phyloP scores from a whole-genome alignment of 805 yeast genomes.

The Saccharomycopsis synnaedendra region DNA sequence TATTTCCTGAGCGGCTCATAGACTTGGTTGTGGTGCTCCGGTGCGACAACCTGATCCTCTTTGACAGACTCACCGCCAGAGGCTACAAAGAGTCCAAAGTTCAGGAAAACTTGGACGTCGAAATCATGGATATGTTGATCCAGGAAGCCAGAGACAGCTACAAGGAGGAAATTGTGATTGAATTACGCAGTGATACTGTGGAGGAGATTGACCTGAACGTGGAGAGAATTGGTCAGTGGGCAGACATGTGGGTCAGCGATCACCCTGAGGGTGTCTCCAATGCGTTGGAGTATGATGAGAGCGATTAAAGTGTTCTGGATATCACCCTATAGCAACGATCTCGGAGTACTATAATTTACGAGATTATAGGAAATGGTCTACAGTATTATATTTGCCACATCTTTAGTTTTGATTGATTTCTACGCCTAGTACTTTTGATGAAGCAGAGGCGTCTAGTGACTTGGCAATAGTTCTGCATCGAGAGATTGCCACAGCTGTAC shows the following conservation, averaged over 20 bases:
- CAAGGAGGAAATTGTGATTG: constrained; percentile 71
- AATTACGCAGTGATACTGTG: constrained; percentile 56
- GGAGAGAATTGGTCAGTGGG: constrained; percentile 66
- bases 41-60: constrained; percentile 60
- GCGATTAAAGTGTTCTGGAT: not conserved
- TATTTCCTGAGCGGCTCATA: constrained; percentile 84
- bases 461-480: too few species aligned
- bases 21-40: constrained; percentile 86
- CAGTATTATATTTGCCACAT: too few species aligned
- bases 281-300: constrained; percentile 22
- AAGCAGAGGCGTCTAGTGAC: too few species aligned
- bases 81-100: constrained; percentile 74
- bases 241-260: constrained; percentile 59
- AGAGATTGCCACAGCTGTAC: too few species aligned
- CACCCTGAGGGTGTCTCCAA: constrained; percentile 51
- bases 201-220: constrained; percentile 81
- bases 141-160: constrained; percentile 83
- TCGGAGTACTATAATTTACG: too few species aligned
- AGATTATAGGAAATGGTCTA: too few species aligned
- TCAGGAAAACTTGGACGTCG: constrained; percentile 89
- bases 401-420: too few species aligned
- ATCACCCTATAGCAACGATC: too few species aligned
- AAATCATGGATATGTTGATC: constrained; percentile 85
- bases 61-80: constrained; percentile 66
- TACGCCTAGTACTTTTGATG: too few species aligned